Base-by-base conservation (phyloP, 805 yeast species). In the Yarrowia sp. region DNA sequence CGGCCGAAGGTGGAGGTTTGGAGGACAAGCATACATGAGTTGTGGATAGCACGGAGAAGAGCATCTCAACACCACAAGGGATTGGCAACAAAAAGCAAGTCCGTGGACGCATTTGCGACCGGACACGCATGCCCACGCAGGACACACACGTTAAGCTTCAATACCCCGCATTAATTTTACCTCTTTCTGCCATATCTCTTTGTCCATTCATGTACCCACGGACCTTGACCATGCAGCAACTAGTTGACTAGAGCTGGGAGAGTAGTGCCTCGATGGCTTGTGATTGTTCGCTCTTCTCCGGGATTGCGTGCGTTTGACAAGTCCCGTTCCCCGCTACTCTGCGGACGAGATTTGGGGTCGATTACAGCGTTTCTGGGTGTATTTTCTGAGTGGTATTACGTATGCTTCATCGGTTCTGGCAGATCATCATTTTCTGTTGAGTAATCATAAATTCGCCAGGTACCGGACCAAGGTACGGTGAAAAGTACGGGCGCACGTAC, bases 121-220 rank as follows among this genome's bases (percentile, higher is more conserved):
- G 32, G 32, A 26, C 7, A 26, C 32, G 32, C 32, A 26, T 3
- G 32, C 32, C 32, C 32, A 26, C 32, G 32, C 32, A 26, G 32
- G 32, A 26, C 7, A 26, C 32, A 26, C 32, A 26, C 12, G 35
- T 38, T 53, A 53, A 38, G 14, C 35, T 53, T 53, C 59, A 7
- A 22, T 53, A 53, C 59, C 59, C 59, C 59, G 59, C 59, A 53
- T 53, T 38, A 53, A 53, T 53, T 38, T 53, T 35, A 22, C 14
- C 59, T 38, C 59, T 53, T 16, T 40, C 58, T 14, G 59, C 12
- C 35, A 36, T 9, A 9, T 38, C 45, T 19, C 45, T 53, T 53
- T 53, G 59, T 53, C 46, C 43, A 15, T 15, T 11, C 63, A 56
- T 42, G 63, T 42, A 56, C 48, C 22, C 22, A 26, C 63, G 63